Base-by-base conservation (phyloP, 768 basidiomycete species). In the Suillus fuscotomentosus region DNA sequence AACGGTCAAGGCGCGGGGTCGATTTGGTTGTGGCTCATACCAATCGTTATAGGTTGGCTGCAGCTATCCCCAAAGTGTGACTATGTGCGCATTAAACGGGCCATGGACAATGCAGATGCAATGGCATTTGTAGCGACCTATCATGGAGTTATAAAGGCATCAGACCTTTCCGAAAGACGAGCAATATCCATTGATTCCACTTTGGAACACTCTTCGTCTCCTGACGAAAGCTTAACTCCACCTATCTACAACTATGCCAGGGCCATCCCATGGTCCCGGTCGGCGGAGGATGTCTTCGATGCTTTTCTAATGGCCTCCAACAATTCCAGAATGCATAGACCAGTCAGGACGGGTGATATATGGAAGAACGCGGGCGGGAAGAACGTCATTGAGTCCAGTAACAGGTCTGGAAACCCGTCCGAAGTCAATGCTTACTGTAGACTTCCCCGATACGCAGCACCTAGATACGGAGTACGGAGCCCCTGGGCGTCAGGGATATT, bases 1-100 rank as follows among this genome's bases (percentile, higher is more conserved):
- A 78, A 71, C 39, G 80, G 81, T 0, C 74, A 80, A 60, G 77
- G 74, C 24, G 76, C 79, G 9, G 80, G 78, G 3, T 76, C 77
- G 3, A 67, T 78, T 15, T 83, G 80, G 80, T 66, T 82, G 6
- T 83, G 81, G 80, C 72, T 83, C 22, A 45, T 82, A 9, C 75
- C 81, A 0, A 65, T 82, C 7, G 76, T 81, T 14, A 67, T 78
- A 4, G 77, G 80, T 7, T 82, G 81, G 77, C 67, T 82, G 10
- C 72, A 79, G 57, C 64, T 81, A 9, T 78, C 80, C 0, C 80
- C 80, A 0, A 77, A 81, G 63, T 79, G 78, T 55, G 77, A 81
- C 65, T 70, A 72, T 5, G 47, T 47, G 2, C 75, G 78, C 13
- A 69, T 82, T 10, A 50, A 24, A 15, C 24, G 24, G 17, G 77